These are phyloP conservation scores for Sporopachydermia quercuum DNA, from an alignment of 805 yeast genomes.

Conservation along the genomic window DNA sequence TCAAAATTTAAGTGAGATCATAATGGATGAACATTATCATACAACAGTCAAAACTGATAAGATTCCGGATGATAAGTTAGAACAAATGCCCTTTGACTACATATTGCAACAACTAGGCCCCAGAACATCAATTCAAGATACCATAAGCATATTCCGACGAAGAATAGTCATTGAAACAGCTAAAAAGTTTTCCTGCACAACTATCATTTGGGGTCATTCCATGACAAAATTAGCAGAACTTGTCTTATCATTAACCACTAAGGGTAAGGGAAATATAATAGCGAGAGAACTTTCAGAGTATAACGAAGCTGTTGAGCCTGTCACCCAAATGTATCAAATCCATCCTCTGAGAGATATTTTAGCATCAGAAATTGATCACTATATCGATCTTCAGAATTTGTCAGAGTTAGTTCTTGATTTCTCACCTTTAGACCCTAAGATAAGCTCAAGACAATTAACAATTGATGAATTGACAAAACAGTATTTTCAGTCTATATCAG, in stretches of 20 bases:
- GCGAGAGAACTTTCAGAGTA: conserved; percentile 36
- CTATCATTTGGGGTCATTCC: conserved; percentile 59
- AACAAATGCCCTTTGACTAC: background rate
- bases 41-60: background rate
- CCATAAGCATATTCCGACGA: conserved; percentile 30
- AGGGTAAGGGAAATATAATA: conserved; percentile 70
- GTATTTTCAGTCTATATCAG: conserved; percentile 59
- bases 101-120: background rate
- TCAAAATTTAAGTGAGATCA: conserved; percentile 18
- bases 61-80: no score
- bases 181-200: conserved; percentile 25
- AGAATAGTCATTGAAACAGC: conserved; percentile 36
- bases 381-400: conserved; percentile 29
- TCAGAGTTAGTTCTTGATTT: conserved; percentile 16
- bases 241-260: conserved; percentile 64
- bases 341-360: conserved; percentile 69
- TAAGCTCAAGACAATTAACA: conserved; percentile 49
- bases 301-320: conserved; percentile 16
- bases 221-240: conserved; percentile 77
- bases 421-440: conserved; percentile 12
- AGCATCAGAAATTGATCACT: conserved; percentile 50
- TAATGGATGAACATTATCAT: conserved; percentile 18
- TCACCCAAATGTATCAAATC: conserved; percentile 27
- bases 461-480: conserved; percentile 64
- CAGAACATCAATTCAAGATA: conserved; percentile 52